Base-by-base conservation (phyloP, 768 basidiomycete species). In the Pulveroboletus sp. region DNA sequence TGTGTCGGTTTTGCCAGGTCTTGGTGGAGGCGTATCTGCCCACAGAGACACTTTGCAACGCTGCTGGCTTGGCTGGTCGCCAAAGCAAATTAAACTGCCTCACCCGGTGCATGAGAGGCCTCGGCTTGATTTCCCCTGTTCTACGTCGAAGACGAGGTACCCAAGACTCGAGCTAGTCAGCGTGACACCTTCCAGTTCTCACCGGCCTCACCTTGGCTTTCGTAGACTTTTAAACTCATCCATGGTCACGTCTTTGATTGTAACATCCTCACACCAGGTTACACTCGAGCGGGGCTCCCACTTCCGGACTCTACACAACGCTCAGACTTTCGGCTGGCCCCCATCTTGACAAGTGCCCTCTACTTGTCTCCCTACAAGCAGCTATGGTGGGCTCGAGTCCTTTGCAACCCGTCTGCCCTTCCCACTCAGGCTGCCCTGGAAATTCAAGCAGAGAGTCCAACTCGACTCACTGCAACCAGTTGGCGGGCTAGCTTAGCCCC, bases 401-500 rank as follows among this genome's bases (percentile, higher is more conserved):
- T 73, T 18, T 78, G 76, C 50, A 72, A 73, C 21, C 35, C 70
- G 12, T 58, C 62, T 0, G 68, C 67, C 17, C 68, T 74, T 24
- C 76, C 76, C 2, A 69, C 73, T 1, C 70, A 68, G 32, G 63
- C 72, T 21, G 70, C 69, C 18, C 59, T 79, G 11, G 73, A 78
- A 49, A 68, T 64, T 14, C 75, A 76, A 49, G 77, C 74, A 24
- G 76, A 76, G 57, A 75, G 69, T 31, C 60, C 79, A 15, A 74
- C 75, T 3, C 71, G 72, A 43, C 80, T 72, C 58, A 74, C 78
- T 38, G 72, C 74, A 1, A 71, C 78, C 49, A 79, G 74, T 57
- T 76, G 78, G 55, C 69, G 77, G 59, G 76, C 75, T 1, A 74
- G 75, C 27, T 56, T 79, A 18, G 76, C 78, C n/a, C 76, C 77